Evolutionary conservation across 139 green algal species (phyloP).

Genomic region (Diplosphaera chodatii): DNA sequence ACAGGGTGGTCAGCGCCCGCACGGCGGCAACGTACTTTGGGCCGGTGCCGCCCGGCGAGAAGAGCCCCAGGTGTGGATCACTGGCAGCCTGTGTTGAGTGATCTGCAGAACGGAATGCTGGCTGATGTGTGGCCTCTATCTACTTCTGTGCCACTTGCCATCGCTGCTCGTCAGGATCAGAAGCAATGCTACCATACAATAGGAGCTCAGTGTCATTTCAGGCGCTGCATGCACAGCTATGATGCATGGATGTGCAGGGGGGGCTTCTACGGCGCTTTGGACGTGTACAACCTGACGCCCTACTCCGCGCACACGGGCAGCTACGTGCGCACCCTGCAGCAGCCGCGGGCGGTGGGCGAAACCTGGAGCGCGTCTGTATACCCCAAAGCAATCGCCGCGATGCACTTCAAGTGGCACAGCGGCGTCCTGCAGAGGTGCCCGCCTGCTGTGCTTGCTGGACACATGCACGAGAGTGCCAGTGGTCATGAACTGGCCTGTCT

Average conservation of each 20-base stretch:
- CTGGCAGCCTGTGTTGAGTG: neutral
- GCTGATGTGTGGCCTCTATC: too few relatives aligned
- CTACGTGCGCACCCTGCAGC: neutral
- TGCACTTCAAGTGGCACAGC: constrained; percentile 18
- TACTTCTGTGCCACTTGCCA: too few relatives aligned
- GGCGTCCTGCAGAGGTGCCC: constrained; percentile 3
- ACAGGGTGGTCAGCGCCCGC: neutral
- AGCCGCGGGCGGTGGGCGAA: neutral
- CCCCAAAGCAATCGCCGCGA: neutral
- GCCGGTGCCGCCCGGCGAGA: neutral
- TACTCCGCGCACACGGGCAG: neutral
- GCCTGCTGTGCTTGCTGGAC: too few relatives aligned
- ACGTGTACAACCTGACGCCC: constrained; percentile 10
- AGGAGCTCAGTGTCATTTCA: too few relatives aligned
- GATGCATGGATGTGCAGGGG: constrained; percentile 4
- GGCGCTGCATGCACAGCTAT: too few relatives aligned
- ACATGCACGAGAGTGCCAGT: too few relatives aligned
- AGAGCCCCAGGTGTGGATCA: neutral
- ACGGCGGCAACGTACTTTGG: constrained; percentile 6
- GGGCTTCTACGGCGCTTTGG: constrained; percentile 2
- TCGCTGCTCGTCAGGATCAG: too few relatives aligned
- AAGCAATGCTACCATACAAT: too few relatives aligned
- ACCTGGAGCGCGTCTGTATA: neutral
- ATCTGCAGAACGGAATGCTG: too few relatives aligned
- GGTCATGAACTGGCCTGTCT: too few relatives aligned